These are phyloP conservation scores for Xylaria arbuscula DNA, from an alignment of 2,329 filamentous ascomycete species.

Conservation along the genomic window DNA sequence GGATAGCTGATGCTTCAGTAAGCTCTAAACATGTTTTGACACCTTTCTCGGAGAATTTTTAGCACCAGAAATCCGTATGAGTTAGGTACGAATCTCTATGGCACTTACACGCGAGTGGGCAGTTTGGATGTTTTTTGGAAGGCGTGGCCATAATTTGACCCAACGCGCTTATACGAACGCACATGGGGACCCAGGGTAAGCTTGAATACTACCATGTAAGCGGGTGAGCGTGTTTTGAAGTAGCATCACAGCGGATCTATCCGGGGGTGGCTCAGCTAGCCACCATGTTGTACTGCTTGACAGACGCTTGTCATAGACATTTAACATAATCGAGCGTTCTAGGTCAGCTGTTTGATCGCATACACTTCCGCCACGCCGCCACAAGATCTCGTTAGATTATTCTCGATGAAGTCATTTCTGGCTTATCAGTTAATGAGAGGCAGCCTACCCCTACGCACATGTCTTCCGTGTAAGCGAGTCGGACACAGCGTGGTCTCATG, in stretches of 20 bases:
- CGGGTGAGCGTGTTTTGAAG: conserved; percentile 18
- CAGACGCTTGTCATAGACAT: conserved; percentile 5
- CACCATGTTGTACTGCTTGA: conserved; percentile 25
- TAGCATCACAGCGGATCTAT: conserved; percentile 37
- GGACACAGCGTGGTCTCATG: conserved; percentile 7
- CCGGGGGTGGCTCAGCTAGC: conserved; percentile 32
- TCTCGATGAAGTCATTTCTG: background rate
- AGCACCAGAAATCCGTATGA: background rate
- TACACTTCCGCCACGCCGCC: conserved; percentile 8
- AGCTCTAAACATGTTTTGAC: background rate
- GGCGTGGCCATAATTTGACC: conserved; percentile 10
- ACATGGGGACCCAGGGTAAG: conserved; percentile 25
- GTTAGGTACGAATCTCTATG: background rate
- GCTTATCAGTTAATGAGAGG: conserved; percentile 6
- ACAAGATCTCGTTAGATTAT: conserved; percentile 17
- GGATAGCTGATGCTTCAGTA: background rate
- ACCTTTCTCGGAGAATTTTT: background rate
- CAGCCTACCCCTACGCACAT: background rate
- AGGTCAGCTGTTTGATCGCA: conserved; percentile 15
- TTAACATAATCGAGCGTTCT: conserved; percentile 22
- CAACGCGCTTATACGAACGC: conserved; percentile 10
- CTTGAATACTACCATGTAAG: conserved; percentile 25
- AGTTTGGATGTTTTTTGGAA: conserved; percentile 3
- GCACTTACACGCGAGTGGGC: background rate
- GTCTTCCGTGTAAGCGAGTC: background rate